These are phyloP conservation scores for Sclerotinia borealis DNA, from an alignment of 2,329 filamentous ascomycete genomes.

Conservation along the genomic window DNA sequence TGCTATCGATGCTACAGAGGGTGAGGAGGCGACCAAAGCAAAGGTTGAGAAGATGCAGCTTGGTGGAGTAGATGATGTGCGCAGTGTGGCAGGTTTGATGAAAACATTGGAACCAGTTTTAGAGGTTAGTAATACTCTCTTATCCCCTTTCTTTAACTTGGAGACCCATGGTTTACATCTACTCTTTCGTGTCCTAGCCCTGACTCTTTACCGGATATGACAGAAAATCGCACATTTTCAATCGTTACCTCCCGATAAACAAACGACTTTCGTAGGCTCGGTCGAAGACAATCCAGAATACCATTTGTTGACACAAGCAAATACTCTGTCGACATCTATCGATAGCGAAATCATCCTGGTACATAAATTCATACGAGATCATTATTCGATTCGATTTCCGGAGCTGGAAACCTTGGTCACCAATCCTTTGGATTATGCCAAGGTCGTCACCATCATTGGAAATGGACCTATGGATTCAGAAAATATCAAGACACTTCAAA, in stretches of 20 bases:
- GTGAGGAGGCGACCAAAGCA: slow-evolving; percentile 65
- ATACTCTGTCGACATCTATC: slow-evolving; percentile 84
- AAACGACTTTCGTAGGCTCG: slow-evolving; percentile 64
- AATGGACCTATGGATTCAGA: slow-evolving; percentile 81
- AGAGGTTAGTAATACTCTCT: slow-evolving; percentile 56
- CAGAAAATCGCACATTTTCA: slow-evolving; percentile 79
- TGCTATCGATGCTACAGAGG: slow-evolving; percentile 38
- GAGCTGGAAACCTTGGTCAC: slow-evolving; percentile 86
- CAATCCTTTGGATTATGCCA: slow-evolving; percentile 90
- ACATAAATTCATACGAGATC: slow-evolving; percentile 93
- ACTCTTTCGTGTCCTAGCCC: slow-evolving; percentile 52
- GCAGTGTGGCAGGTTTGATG: slow-evolving; percentile 74
- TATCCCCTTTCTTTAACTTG: slow-evolving; percentile 26
- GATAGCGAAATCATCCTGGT: slow-evolving; percentile 88
- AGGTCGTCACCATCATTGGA: slow-evolving; percentile 85
- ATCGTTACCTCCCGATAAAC: slow-evolving; percentile 58
- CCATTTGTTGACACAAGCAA: slow-evolving; percentile 79
- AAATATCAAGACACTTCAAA: slow-evolving; percentile 73
- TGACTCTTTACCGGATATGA: slow-evolving; percentile 51
- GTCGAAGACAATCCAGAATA: slow-evolving; percentile 92
- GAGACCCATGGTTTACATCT: slow-evolving; percentile 56
- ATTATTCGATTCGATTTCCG: slow-evolving; percentile 90
- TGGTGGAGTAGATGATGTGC: slow-evolving; percentile 66
- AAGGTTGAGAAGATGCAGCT: slow-evolving; percentile 80
- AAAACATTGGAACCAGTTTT: slow-evolving; percentile 74